These are phyloP conservation scores for Oxyria digyna DNA, from an alignment of 148 eudicot genomes.

Conservation along the genomic window DNA sequence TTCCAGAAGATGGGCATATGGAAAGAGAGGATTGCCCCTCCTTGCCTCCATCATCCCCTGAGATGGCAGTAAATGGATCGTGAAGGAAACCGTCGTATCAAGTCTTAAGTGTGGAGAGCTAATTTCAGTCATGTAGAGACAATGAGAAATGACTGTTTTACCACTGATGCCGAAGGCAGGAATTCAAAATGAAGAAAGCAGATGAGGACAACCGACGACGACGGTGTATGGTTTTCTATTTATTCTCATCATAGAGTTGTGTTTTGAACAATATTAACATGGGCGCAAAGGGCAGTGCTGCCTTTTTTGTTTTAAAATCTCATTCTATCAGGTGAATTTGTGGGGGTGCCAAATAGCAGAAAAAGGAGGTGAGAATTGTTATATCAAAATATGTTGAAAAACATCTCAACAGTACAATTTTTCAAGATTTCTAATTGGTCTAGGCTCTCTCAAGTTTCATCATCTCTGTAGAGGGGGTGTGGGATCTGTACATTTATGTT, in stretches of 20 bases:
- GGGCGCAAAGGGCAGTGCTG: conserved; percentile 1
- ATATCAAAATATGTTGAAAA: not conserved
- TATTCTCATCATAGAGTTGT: conserved; percentile 8
- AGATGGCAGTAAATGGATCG: conserved; percentile 72
- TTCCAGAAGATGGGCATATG: conserved; percentile 27
- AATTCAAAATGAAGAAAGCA: not conserved
- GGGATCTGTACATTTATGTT: conserved; percentile 3
- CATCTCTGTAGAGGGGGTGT: not conserved
- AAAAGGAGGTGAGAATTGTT: not conserved
- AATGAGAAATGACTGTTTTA: conserved; percentile 7
- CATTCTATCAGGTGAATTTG: conserved; percentile 1
- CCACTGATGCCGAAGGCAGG: not conserved
- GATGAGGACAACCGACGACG: not conserved
- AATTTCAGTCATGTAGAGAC: conserved; percentile 2
- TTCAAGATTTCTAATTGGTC: not conserved
- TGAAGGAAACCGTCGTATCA: conserved; percentile 9
- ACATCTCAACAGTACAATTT: conserved; percentile 5
- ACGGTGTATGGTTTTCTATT: conserved; percentile 5
- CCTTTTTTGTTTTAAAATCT: not conserved
- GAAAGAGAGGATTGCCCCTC: conserved; percentile 33
- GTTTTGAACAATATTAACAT: conserved; percentile 6
- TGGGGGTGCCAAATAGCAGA: conserved; percentile 4
- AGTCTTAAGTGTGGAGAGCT: not conserved
- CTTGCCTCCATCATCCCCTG: conserved; percentile 39
- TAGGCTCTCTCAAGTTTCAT: conserved; percentile 4